A percentile compares a stretch with the other conserved stretches of the same genome.
Evolutionary conservation across 345 rosid genomes (phyloP).

Genomic region (Pugionium cornutum): DNA sequence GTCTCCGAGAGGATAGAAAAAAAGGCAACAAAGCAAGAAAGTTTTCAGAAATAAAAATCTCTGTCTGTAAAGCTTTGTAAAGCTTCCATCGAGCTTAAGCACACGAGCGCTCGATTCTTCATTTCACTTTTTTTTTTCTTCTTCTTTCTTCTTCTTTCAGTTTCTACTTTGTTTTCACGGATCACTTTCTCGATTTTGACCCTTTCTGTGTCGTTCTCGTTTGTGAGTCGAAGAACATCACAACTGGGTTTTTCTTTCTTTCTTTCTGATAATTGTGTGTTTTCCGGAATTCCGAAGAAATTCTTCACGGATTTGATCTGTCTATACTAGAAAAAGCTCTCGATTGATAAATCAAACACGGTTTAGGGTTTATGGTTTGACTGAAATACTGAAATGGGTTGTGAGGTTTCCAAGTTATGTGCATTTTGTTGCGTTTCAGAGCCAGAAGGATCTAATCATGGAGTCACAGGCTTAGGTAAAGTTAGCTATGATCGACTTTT

Average conservation of each 20-base stretch:
- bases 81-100: slow-evolving; percentile 10
- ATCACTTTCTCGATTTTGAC: slow-evolving; percentile 29
- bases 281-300: neutral
- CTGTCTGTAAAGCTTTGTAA: slow-evolving; percentile 26
- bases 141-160: neutral
- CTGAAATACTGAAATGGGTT: slow-evolving; percentile 40
- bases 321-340: slow-evolving; percentile 2
- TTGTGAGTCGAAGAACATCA: slow-evolving; percentile 13
- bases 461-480: slow-evolving; percentile 59
- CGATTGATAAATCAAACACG: neutral
- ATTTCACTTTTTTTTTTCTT: slow-evolving; percentile 14
- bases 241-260: slow-evolving; percentile 12
- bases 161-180: neutral
- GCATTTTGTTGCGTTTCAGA: slow-evolving; percentile 67
- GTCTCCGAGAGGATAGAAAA: slow-evolving; percentile 28
- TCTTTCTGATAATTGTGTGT: neutral
- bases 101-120: slow-evolving; percentile 35
- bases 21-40: neutral
- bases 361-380: slow-evolving; percentile 42
- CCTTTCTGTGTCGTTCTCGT: neutral
- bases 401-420: slow-evolving; percentile 62
- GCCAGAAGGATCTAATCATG: slow-evolving; percentile 59
- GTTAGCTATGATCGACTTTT: slow-evolving; percentile 15
- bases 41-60: slow-evolving; percentile 7
- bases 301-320: slow-evolving; percentile 25